phyloP scores from a whole-genome alignment of 23 red algal genomes.

The Chondrus crispus region DNA sequence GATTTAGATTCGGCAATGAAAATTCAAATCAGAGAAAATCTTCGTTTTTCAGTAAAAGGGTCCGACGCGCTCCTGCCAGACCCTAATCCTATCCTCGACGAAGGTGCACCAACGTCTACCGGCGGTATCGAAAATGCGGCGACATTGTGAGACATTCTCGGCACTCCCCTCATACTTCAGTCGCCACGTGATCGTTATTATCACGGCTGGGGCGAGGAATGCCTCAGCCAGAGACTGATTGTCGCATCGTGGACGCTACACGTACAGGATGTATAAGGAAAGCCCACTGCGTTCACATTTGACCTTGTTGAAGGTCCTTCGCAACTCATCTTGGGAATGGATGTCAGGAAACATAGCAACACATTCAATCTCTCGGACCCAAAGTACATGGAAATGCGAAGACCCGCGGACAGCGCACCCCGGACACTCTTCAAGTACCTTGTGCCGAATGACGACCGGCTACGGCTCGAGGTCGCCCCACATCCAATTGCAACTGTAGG shows the following conservation, averaged over 20 bases:
- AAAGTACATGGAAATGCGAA: neutral
- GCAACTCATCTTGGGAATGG: neutral
- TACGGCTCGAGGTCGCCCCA: neutral
- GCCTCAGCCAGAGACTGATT: neutral
- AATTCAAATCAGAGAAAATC: too few species aligned
- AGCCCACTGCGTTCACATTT: neutral
- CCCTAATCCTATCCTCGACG: too few species aligned
- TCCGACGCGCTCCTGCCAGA: too few species aligned
- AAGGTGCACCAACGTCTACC: too few species aligned
- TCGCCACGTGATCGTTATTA: too few species aligned
- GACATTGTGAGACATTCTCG: too few species aligned
- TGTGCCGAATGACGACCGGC: neutral
- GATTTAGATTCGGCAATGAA: too few species aligned
- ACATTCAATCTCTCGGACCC: neutral
- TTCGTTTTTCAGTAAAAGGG: too few species aligned
- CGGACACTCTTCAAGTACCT: neutral
- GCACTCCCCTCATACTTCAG: too few species aligned
- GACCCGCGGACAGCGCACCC: neutral
- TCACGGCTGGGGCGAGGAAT: too few species aligned
- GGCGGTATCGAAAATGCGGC: too few species aligned
- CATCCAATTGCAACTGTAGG: too few species aligned
- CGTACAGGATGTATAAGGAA: neutral
- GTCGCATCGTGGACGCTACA: neutral
- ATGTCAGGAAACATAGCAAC: neutral
- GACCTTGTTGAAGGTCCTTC: conserved; percentile 2